Percentiles rank a stretch among this genome's conserved stretches.
Conservation (phyloP, 164 flowering plant species). For the Platanus orientalis region DNA sequence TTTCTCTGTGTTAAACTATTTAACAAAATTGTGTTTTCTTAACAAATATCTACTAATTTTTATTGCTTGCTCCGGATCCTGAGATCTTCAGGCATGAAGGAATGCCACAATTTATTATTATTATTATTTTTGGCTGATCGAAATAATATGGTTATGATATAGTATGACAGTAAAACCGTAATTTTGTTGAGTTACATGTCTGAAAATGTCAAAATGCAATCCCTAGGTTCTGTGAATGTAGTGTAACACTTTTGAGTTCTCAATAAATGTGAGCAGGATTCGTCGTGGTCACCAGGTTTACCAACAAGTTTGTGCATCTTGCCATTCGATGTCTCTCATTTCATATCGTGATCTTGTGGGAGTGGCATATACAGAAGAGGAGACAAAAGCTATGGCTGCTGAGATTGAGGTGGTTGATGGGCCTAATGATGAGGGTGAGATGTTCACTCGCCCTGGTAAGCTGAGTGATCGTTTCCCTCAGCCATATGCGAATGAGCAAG, state of each 20-base stretch:
- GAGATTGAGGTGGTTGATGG: constrained; percentile 92
- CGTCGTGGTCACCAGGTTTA: constrained; percentile 93
- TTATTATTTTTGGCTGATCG: neutral
- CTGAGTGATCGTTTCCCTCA: constrained; percentile 81
- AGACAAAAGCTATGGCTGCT: constrained; percentile 82
- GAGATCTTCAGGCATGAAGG: too few species aligned
- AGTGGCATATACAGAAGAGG: constrained; percentile 88
- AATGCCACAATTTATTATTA: too few species aligned
- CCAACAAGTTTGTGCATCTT: constrained; percentile 87
- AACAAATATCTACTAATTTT: too few species aligned
- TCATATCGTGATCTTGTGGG: constrained; percentile 88
- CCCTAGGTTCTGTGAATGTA: neutral
- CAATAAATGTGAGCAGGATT: constrained; percentile 43
- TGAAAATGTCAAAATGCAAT: neutral
- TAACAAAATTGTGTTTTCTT: too few species aligned
- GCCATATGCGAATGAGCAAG: constrained; percentile 79
- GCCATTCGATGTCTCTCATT: constrained; percentile 81
- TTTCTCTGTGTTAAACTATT: neutral
- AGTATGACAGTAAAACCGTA: too few species aligned
- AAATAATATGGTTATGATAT: too few species aligned
- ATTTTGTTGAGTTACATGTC: too few species aligned
- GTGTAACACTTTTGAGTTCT: constrained; percentile 5
- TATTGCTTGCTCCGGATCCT: too few species aligned
- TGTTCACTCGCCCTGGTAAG: constrained; percentile 90
- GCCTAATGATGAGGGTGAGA: constrained; percentile 91